Conservation (phyloP, 73 alveolate genomes). For the Paramecium tetraurelia region DNA sequence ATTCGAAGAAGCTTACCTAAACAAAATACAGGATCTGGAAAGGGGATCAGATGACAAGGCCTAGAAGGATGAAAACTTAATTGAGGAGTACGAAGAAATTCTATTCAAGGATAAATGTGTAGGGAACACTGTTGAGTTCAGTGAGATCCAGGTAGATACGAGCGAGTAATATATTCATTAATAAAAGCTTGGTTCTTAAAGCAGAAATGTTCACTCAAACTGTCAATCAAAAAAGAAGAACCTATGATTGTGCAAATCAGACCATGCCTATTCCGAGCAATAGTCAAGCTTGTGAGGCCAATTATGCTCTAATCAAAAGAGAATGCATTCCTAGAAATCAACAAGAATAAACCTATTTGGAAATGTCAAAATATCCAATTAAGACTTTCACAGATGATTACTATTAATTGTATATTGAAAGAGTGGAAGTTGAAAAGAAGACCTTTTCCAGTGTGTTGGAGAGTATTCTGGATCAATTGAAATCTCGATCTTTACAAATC, state of each 20-base stretch:
- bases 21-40: neutral
- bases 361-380: conserved; percentile 7
- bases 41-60: conserved; percentile 1
- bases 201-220: neutral
- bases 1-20: conserved; percentile 24
- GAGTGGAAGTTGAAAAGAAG: neutral
- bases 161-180: neutral
- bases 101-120: conserved; percentile 26
- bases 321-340: conserved; percentile 31
- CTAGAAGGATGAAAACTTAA: neutral
- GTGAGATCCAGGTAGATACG: neutral
- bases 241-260: neutral
- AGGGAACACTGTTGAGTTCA: neutral
- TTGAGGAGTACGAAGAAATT: neutral
- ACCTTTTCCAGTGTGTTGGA: neutral
- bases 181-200: neutral
- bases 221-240: neutral
- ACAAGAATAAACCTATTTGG: conserved; percentile 25
- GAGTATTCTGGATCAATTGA: neutral
- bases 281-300: neutral
- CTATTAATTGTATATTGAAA: neutral
- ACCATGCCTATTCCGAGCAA: neutral
- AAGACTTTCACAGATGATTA: neutral
- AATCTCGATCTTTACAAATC: neutral
- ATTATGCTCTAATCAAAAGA: conserved; percentile 25